Conservation (phyloP, 2,329 filamentous ascomycete species). For the Parastagonospora nodorum region DNA sequence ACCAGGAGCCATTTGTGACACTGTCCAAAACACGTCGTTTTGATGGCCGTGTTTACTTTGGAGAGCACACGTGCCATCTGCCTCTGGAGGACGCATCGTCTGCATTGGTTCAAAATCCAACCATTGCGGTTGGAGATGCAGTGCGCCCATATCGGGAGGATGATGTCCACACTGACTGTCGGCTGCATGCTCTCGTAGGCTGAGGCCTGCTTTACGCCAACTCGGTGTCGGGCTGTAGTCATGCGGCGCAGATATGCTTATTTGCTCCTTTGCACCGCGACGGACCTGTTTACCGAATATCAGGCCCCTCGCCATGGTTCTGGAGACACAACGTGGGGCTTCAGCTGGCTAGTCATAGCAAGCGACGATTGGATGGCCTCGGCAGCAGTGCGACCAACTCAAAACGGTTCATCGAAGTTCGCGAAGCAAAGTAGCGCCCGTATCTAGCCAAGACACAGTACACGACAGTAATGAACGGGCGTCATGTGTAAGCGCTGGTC, state of each 20-base stretch:
- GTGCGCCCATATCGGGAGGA: constrained; percentile 39
- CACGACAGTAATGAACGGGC: constrained; percentile 28
- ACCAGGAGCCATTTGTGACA: constrained; percentile 86
- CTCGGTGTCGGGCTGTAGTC: constrained; percentile 4
- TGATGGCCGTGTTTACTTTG: constrained; percentile 87
- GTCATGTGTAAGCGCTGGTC: constrained; percentile 38
- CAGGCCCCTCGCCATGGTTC: constrained; percentile 16
- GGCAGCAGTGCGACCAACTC: constrained; percentile 22
- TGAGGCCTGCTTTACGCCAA: constrained; percentile 18
- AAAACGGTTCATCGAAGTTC: constrained; percentile 21
- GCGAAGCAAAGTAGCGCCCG: constrained; percentile 27
- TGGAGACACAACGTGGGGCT: constrained; percentile 35
- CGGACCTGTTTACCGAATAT: constrained; percentile 12
- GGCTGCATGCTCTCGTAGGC: constrained; percentile 30
- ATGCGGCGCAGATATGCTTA: constrained; percentile 23
- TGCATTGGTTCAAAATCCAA: constrained; percentile 39
- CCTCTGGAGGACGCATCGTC: constrained; percentile 26
- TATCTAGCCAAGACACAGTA: constrained; percentile 24
- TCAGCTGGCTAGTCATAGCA: constrained; percentile 26
- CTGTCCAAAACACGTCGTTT: constrained; percentile 84
- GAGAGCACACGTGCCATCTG: constrained; percentile 68
- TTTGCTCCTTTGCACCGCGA: constrained; percentile 6
- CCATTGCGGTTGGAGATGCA: constrained; percentile 46
- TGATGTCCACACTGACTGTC: constrained; percentile 29
- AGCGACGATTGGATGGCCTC: constrained; percentile 28